Conservation (phyloP, 1,139 yeast genomes). For the Blastobotrys aristatus region DNA sequence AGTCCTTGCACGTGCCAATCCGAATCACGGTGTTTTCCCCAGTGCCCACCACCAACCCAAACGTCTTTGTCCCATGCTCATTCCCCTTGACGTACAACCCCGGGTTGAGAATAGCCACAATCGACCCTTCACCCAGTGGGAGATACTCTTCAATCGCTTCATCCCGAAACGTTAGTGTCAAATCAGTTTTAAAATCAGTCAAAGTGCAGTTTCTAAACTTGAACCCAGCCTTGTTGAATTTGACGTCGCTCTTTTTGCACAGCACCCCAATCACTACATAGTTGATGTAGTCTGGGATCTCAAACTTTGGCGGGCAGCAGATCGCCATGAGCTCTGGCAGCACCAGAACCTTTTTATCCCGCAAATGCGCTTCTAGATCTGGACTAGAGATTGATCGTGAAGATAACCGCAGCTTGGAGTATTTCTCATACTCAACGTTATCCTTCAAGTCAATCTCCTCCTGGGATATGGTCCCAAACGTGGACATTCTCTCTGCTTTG, state of each 20-base stretch:
- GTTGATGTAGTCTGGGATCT: slow-evolving; percentile 65
- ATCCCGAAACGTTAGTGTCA: slow-evolving; percentile 62
- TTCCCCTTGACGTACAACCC: slow-evolving; percentile 40
- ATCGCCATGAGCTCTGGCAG: slow-evolving; percentile 36
- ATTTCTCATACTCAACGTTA: slow-evolving; percentile 16
- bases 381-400: slow-evolving; percentile 16
- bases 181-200: slow-evolving; percentile 59
- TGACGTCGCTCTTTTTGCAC: slow-evolving; percentile 51
- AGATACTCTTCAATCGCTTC: slow-evolving; percentile 64
- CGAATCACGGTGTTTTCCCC: slow-evolving; percentile 54
- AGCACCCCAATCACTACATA: slow-evolving; percentile 73
- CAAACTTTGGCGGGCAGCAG: slow-evolving; percentile 61
- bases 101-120: slow-evolving; percentile 75
- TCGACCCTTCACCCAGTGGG: slow-evolving; percentile 68
- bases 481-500: slow-evolving; percentile 11
- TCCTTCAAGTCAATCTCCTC: slow-evolving; percentile 5
- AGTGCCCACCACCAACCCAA: slow-evolving; percentile 49
- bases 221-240: slow-evolving; percentile 38
- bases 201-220: slow-evolving; percentile 60
- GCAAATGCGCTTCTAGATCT: slow-evolving; percentile 17
- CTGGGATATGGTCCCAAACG: slow-evolving; percentile 11
- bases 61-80: slow-evolving; percentile 39
- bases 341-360: slow-evolving; percentile 20
- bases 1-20: slow-evolving; percentile 65
- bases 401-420: slow-evolving; percentile 19